Conservation (phyloP, 306 rosid genomes). For the Quercus variabilis region DNA sequence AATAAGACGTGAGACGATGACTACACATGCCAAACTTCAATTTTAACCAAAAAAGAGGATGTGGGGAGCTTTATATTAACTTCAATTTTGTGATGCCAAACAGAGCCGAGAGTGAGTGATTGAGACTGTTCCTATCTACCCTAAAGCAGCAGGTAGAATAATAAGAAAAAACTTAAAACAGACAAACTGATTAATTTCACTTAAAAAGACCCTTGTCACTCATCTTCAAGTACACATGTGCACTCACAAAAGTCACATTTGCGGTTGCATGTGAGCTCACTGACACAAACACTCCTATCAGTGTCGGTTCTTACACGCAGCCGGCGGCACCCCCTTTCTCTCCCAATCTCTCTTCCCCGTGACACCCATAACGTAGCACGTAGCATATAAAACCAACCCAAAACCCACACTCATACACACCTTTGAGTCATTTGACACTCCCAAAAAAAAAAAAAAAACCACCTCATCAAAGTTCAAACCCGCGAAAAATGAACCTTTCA, state of each 20-base stretch:
- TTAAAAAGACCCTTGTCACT: background rate
- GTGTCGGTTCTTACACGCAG: constrained; percentile 22
- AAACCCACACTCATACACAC: background rate
- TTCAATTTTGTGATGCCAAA: too few species aligned
- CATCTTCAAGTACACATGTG: background rate
- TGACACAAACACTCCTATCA: constrained; percentile 10
- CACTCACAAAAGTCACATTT: background rate
- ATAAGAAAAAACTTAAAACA: too few species aligned
- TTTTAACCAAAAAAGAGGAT: too few species aligned
- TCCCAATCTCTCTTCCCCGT: constrained; percentile 51
- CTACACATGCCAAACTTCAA: too few species aligned
- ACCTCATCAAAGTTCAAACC: background rate
- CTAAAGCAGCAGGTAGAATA: too few species aligned
- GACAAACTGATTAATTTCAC: background rate
- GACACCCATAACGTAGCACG: constrained; percentile 19
- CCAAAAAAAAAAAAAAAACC: background rate
- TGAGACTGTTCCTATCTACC: too few species aligned
- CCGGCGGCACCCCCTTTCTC: background rate
- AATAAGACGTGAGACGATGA: too few species aligned
- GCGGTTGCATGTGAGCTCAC: constrained; percentile 25
- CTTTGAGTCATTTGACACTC: background rate
- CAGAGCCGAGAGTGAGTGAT: too few species aligned
- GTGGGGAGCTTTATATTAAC: too few species aligned
- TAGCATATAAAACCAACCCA: constrained; percentile 24
- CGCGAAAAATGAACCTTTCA: constrained; percentile 19